Percentiles rank a stretch among this genome's conserved stretches.
These are phyloP conservation scores for Entonaema liquescens DNA, from an alignment of 495 filamentous ascomycete genomes.

Conservation along the genomic window DNA sequence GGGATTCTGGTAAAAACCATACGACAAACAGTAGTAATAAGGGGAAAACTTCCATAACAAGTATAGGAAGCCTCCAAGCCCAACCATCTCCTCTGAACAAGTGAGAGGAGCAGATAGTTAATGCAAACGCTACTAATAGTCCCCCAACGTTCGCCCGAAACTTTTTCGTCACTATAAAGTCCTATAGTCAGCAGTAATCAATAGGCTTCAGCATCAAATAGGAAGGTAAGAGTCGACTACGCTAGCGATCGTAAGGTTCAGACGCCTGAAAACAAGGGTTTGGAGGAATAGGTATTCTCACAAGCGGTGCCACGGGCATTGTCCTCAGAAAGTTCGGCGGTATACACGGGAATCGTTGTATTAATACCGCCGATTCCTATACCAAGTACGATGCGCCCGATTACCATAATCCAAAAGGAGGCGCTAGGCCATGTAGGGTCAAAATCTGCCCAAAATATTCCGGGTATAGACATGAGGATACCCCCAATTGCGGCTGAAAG, in stretches of 20 bases:
- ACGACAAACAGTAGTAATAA: slow-evolving; percentile 57
- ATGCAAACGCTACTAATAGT: slow-evolving; percentile 62
- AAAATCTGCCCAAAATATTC: slow-evolving; percentile 48
- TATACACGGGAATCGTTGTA: slow-evolving; percentile 65
- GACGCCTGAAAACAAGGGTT: neutral
- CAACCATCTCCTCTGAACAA: slow-evolving; percentile 49
- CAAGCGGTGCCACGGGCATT: slow-evolving; percentile 58
- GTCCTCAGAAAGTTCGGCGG: slow-evolving; percentile 60
- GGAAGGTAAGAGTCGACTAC: neutral
- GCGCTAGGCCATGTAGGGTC: slow-evolving; percentile 44
- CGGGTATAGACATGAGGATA: slow-evolving; percentile 63
- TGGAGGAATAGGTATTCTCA: slow-evolving; percentile 17
- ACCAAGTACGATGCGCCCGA: slow-evolving; percentile 63
- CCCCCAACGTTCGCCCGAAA: slow-evolving; percentile 69
- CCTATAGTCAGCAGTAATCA: neutral
- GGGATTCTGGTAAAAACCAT: slow-evolving; percentile 61
- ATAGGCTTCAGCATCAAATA: neutral
- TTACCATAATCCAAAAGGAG: slow-evolving; percentile 59
- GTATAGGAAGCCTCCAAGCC: slow-evolving; percentile 66
- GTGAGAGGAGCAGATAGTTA: slow-evolving; percentile 44
- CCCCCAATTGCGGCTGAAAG: slow-evolving; percentile 60
- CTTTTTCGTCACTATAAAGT: slow-evolving; percentile 56
- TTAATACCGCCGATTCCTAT: slow-evolving; percentile 67
- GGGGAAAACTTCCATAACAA: slow-evolving; percentile 66
- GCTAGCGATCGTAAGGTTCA: neutral